phyloP scores from a whole-genome alignment of 1,139 yeast genomes.

The Saccharomyces uvarum region DNA sequence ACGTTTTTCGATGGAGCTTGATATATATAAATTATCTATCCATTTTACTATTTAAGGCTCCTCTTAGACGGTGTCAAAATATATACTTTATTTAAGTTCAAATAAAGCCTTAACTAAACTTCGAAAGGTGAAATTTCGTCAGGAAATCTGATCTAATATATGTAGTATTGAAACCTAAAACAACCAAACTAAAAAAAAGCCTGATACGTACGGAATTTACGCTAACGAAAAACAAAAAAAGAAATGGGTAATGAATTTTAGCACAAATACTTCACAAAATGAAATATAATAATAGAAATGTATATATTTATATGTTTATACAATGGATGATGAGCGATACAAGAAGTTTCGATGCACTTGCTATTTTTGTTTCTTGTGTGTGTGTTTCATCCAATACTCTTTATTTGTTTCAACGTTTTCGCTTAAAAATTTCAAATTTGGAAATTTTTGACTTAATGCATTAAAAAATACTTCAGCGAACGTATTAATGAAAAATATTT shows the following conservation, averaged over 20 bases:
- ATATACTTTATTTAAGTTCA: not conserved
- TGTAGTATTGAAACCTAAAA: not conserved
- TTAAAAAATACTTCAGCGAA: slow-evolving; percentile 73
- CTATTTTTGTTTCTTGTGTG: slow-evolving; percentile 4
- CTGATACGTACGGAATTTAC: not conserved
- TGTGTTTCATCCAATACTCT: slow-evolving; percentile 34
- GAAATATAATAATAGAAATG: not conserved
- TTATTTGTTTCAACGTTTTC: slow-evolving; percentile 36
- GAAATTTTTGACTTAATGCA: slow-evolving; percentile 51
- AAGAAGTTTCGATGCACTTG: not conserved
- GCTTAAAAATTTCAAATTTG: slow-evolving; percentile 47
- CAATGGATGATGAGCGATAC: not conserved
- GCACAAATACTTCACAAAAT: not conserved
- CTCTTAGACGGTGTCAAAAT: not conserved
- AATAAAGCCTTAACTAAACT: not conserved
- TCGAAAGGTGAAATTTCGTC: not conserved
- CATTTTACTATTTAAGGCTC: not conserved
- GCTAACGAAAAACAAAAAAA: not conserved
- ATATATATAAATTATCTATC: not conserved
- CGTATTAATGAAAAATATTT: slow-evolving; percentile 71
- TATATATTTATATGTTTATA: not conserved
- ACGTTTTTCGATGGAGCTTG: not conserved
- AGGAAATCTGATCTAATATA: not conserved
- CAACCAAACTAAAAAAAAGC: not conserved
- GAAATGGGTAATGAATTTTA: not conserved